A percentile compares a stretch with the other conserved stretches of the same genome.
These are phyloP conservation scores for Styphnolobium japonicum DNA, from an alignment of 306 rosid species.

Conservation along the genomic window DNA sequence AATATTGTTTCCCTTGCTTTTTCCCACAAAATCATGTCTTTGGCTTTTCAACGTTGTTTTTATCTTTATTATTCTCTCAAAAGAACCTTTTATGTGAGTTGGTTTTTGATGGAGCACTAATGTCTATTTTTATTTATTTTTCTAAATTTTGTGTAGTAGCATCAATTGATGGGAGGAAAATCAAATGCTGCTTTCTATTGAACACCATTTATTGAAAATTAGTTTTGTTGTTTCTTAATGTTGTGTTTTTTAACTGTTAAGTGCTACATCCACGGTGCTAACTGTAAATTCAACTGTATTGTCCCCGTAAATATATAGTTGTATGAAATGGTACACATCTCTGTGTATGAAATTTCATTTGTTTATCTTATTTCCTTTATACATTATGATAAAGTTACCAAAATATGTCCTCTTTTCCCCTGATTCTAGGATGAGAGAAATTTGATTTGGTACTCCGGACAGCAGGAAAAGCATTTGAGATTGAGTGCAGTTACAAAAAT, in stretches of 20 bases:
- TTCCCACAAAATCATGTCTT: background rate
- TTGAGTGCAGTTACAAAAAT: constrained; percentile 59
- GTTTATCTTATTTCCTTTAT: constrained; percentile 1
- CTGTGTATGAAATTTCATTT: background rate
- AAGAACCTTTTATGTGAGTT: background rate
- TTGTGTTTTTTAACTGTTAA: background rate
- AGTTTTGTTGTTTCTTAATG: background rate
- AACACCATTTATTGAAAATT: background rate
- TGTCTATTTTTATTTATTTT: background rate
- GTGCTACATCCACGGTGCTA: background rate
- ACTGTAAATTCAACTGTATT: background rate
- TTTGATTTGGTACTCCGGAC: constrained; percentile 79
- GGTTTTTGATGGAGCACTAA: background rate
- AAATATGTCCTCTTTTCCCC: background rate
- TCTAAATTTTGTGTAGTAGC: background rate
- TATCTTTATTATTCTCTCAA: background rate
- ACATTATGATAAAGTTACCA: background rate
- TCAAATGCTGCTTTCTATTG: background rate
- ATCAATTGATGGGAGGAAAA: background rate
- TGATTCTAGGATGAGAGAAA: constrained; percentile 73
- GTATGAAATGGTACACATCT: background rate
- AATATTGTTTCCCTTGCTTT: background rate
- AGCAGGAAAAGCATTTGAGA: constrained; percentile 70
- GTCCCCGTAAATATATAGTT: background rate
- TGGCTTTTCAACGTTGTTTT: background rate